phyloP scores from a whole-genome alignment of 331 rosid genomes.

The Malus hybrid region DNA sequence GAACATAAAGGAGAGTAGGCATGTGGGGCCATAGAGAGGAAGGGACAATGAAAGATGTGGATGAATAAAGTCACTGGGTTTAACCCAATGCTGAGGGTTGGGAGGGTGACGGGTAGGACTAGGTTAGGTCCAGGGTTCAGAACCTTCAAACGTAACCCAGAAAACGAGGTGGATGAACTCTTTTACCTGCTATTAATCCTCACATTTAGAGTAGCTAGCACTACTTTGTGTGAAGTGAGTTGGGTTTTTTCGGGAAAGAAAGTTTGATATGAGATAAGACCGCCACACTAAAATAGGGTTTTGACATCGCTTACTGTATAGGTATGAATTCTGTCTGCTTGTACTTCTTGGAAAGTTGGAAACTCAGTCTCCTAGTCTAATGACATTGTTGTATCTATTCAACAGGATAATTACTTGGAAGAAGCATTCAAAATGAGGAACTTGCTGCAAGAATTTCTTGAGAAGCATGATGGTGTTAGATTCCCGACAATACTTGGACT shows the following conservation, averaged over 20 bases:
- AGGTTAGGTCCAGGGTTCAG: no score
- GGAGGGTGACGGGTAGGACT: no score
- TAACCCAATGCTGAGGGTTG: no score
- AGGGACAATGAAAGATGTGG: background rate
- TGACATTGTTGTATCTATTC: constrained; percentile 17
- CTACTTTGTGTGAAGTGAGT: background rate
- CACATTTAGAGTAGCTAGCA: background rate
- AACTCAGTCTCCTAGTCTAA: constrained; percentile 2
- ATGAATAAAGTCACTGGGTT: no score
- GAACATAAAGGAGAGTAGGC: background rate
- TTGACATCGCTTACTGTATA: background rate
- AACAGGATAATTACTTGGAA: constrained; percentile 93
- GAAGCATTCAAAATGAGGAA: constrained; percentile 99
- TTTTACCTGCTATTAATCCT: background rate
- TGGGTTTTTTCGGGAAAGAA: background rate
- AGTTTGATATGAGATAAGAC: background rate
- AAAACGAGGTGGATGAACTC: background rate
- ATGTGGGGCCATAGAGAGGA: background rate
- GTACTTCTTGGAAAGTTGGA: background rate
- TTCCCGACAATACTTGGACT: constrained; percentile 92
- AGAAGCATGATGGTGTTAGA: constrained; percentile 54
- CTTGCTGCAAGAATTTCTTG: constrained; percentile 77
- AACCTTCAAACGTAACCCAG: no score
- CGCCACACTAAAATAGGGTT: background rate
- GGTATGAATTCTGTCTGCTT: background rate